These are phyloP conservation scores for Pyronema omphalodes DNA, from an alignment of 495 filamentous ascomycete genomes.

Conservation along the genomic window DNA sequence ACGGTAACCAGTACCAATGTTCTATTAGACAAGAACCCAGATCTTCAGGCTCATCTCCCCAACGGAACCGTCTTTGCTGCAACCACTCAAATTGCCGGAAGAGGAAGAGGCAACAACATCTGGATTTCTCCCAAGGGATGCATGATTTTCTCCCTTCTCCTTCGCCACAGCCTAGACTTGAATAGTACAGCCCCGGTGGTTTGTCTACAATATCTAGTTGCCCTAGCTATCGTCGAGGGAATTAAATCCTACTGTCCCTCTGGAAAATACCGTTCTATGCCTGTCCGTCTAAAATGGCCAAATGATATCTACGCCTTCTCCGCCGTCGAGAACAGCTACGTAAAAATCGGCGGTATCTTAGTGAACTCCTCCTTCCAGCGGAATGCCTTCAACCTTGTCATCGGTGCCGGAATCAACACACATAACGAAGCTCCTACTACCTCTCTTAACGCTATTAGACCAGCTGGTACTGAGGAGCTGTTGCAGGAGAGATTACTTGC, in stretches of 20 bases:
- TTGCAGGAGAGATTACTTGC: slow-evolving; percentile 69
- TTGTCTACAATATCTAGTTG: slow-evolving; percentile 85
- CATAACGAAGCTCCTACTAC: slow-evolving; percentile 77
- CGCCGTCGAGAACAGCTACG: slow-evolving; percentile 42
- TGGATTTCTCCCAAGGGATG: slow-evolving; percentile 85
- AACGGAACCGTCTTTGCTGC: slow-evolving; percentile 75
- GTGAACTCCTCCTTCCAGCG: slow-evolving; percentile 69
- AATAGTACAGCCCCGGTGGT: slow-evolving; percentile 62
- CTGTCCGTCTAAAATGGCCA: slow-evolving; percentile 88
- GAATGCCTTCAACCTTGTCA: slow-evolving; percentile 66
- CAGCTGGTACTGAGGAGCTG: slow-evolving; percentile 29
- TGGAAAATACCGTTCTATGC: slow-evolving; percentile 41
- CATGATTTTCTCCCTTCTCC: slow-evolving; percentile 69
- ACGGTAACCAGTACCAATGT: slow-evolving; percentile 90
- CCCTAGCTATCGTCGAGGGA: slow-evolving; percentile 74
- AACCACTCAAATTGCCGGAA: slow-evolving; percentile 79
- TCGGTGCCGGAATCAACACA: slow-evolving; percentile 79
- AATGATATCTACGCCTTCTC: slow-evolving; percentile 40
- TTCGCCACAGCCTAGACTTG: slow-evolving; percentile 60
- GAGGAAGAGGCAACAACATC: slow-evolving; percentile 78
- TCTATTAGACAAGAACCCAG: slow-evolving; percentile 78
- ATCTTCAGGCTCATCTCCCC: slow-evolving; percentile 56
- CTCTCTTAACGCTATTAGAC: slow-evolving; percentile 39
- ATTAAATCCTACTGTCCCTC: slow-evolving; percentile 60
- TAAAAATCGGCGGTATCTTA: slow-evolving; percentile 88